Conservation (phyloP, 495 filamentous ascomycete species). For the Trichoderma orchidacearum region DNA sequence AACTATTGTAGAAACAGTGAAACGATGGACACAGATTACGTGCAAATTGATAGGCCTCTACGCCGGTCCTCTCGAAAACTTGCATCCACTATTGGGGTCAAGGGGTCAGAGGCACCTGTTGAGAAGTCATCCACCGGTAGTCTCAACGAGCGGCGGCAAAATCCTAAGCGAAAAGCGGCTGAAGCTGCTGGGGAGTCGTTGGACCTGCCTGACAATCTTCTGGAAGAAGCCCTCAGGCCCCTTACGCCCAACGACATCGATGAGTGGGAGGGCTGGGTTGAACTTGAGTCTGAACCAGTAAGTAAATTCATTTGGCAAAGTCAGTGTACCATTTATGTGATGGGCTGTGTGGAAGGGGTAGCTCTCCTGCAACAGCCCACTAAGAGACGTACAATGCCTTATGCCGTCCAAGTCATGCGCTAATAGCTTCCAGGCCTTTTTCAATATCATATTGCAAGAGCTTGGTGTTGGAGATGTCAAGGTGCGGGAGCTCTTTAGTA, state of each 20-base stretch:
- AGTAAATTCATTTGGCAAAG: conserved; percentile 7
- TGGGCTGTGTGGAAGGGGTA: too few relatives aligned
- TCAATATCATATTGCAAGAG: conserved; percentile 69
- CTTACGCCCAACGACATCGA: conserved; percentile 27
- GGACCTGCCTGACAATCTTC: conserved; percentile 16
- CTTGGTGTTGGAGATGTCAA: conserved; percentile 63
- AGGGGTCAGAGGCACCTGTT: not conserved
- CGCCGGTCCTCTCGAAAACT: not conserved
- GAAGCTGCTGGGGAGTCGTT: conserved; percentile 12
- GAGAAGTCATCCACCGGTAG: not conserved
- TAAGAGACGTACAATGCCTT: too few relatives aligned
- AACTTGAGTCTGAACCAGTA: conserved; percentile 86
- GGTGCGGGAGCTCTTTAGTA: conserved; percentile 62
- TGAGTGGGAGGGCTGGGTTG: conserved; percentile 57
- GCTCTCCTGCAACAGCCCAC: too few relatives aligned
- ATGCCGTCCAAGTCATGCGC: not conserved
- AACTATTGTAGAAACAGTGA: not conserved
- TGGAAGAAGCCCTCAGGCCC: conserved; percentile 20
- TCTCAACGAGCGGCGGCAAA: conserved; percentile 15
- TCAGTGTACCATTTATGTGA: too few relatives aligned
- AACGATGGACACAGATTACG: not conserved
- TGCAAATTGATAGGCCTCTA: not conserved
- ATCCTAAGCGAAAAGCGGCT: conserved; percentile 23
- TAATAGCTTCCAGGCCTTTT: conserved; percentile 45
- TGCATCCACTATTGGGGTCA: not conserved